These are phyloP conservation scores for Xeromyces bisporus DNA, from an alignment of 495 filamentous ascomycete species.

Conservation along the genomic window DNA sequence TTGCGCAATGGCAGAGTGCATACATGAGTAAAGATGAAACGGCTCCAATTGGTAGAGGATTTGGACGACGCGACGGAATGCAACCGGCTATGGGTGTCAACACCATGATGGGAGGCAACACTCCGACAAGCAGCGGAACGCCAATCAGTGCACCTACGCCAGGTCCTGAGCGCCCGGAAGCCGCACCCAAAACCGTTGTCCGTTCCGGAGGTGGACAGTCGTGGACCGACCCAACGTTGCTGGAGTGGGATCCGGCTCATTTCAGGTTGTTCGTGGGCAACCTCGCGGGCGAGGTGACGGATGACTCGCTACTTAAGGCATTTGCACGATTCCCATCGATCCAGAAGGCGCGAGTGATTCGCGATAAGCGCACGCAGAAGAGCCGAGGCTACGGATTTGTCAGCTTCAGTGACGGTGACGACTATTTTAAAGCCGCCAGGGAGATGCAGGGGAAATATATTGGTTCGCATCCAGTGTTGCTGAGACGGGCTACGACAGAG, in stretches of 20 bases:
- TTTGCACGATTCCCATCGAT: slow-evolving; percentile 78
- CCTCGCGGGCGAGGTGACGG: slow-evolving; percentile 94
- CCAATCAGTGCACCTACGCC: slow-evolving; percentile 26
- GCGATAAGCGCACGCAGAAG: slow-evolving; percentile 91
- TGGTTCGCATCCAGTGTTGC: slow-evolving; percentile 78
- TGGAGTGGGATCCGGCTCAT: slow-evolving; percentile 94
- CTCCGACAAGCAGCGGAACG: slow-evolving; percentile 16
- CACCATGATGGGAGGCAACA: slow-evolving; percentile 24
- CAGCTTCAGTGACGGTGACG: slow-evolving; percentile 85
- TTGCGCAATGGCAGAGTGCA: slow-evolving; percentile 92
- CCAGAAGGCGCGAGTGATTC: slow-evolving; percentile 83
- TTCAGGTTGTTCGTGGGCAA: slow-evolving; percentile 93
- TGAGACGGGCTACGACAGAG: slow-evolving; percentile 80
- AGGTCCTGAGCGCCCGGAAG: slow-evolving; percentile 24
- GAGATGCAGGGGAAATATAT: slow-evolving; percentile 99
- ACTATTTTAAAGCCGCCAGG: slow-evolving; percentile 84
- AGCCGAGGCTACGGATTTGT: slow-evolving; percentile 93
- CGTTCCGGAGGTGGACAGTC: slow-evolving; percentile 76
- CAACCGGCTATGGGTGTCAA: slow-evolving; percentile 26
- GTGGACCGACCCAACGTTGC: slow-evolving; percentile 70
- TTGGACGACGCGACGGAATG: slow-evolving; percentile 8
- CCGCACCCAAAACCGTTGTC: slow-evolving; percentile 49
- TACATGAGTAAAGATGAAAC: slow-evolving; percentile 48
- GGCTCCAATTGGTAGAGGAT: slow-evolving; percentile 11
- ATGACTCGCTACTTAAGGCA: slow-evolving; percentile 86